Conservation (phyloP, 176 grass and related monocot genomes). For the Hordeum marinum region DNA sequence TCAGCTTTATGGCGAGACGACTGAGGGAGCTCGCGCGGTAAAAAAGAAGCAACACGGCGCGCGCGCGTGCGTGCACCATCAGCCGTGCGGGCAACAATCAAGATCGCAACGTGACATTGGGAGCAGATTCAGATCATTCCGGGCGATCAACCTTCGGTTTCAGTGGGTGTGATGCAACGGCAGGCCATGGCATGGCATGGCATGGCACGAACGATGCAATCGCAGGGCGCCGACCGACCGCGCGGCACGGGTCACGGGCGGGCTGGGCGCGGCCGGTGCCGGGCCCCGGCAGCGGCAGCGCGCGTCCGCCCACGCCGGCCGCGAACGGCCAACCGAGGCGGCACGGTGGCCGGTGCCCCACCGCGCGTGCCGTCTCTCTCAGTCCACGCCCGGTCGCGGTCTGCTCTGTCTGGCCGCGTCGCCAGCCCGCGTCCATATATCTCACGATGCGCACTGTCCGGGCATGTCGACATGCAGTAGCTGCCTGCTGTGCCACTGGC, state of each 20-base stretch:
- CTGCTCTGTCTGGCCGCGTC: too few species aligned
- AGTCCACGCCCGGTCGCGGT: neutral
- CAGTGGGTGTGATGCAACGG: neutral
- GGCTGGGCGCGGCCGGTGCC: too few species aligned
- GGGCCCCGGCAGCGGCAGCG: too few species aligned
- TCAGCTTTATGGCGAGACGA: conserved; percentile 19
- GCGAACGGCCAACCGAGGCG: too few species aligned
- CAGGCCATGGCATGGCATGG: neutral
- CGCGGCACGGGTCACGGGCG: too few species aligned
- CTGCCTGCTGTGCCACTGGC: neutral
- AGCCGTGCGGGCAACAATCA: too few species aligned
- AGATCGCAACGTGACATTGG: too few species aligned
- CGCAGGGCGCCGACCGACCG: too few species aligned
- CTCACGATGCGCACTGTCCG: neutral
- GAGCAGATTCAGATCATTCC: neutral
- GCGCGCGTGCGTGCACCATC: neutral
- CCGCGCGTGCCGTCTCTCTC: neutral
- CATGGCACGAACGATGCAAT: too few species aligned
- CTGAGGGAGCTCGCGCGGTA: neutral
- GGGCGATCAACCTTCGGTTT: too few species aligned
- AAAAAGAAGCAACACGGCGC: neutral
- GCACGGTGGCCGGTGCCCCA: too few species aligned
- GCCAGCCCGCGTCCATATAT: neutral
- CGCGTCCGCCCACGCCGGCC: neutral
- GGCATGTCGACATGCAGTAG: neutral